phyloP scores from a whole-genome alignment of 371 early-diverging fungal genomes.

The Ordospora colligata region DNA sequence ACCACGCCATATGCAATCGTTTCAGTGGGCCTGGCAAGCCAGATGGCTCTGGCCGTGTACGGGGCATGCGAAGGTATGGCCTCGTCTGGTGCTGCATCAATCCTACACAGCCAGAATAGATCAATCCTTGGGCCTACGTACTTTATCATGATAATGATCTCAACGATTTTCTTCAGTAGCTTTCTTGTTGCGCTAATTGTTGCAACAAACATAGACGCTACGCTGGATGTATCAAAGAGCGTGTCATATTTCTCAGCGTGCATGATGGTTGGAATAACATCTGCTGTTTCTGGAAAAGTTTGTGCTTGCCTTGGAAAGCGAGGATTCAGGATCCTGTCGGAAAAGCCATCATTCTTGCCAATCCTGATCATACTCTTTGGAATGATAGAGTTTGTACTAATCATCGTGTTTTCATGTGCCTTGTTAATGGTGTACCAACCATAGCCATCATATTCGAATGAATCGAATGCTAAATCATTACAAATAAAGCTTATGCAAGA shows the following conservation, averaged over 20 bases:
- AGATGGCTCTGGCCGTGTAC: constrained; percentile 40
- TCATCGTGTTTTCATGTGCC: constrained; percentile 25
- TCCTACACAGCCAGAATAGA: constrained; percentile 33
- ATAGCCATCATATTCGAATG: background rate
- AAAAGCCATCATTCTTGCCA: constrained; percentile 5
- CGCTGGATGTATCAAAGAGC: background rate
- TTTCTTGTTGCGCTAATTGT: constrained; percentile 51
- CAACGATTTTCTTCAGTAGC: constrained; percentile 50
- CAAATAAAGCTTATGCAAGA: background rate
- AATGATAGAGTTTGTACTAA: constrained; percentile 22
- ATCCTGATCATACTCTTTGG: constrained; percentile 22
- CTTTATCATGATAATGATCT: constrained; percentile 50
- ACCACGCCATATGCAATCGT: constrained; percentile 19
- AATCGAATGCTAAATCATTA: background rate
- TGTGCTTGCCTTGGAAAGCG: constrained; percentile 16
- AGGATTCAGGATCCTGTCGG: constrained; percentile 18
- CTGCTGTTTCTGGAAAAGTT: constrained; percentile 19
- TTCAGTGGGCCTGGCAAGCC: constrained; percentile 17
- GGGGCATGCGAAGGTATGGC: constrained; percentile 48
- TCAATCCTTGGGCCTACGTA: constrained; percentile 46
- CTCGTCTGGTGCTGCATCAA: constrained; percentile 31
- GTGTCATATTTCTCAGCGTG: constrained; percentile 20
- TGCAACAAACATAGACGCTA: background rate
- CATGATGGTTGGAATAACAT: constrained; percentile 20
- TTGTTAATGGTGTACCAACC: constrained; percentile 5